Percentiles rank a stretch among this genome's conserved stretches.
These are phyloP conservation scores for Saussurea involucrata DNA, from an alignment of 129 eudicot genomes.

Conservation along the genomic window DNA sequence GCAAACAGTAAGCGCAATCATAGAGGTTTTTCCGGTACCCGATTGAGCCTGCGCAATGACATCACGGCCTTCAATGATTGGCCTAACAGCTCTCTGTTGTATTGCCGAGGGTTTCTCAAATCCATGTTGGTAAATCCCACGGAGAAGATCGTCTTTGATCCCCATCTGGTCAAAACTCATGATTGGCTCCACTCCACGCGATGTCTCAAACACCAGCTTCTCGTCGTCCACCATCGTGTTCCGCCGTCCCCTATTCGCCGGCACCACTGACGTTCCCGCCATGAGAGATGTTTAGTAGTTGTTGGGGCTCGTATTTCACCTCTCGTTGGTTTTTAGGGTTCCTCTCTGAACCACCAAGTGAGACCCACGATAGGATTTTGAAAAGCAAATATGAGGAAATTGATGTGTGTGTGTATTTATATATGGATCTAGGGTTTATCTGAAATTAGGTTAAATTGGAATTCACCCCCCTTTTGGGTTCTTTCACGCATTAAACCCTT, in stretches of 20 bases:
- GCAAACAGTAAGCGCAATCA: constrained; percentile 93
- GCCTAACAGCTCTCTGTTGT: constrained; percentile 86
- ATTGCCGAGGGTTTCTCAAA: constrained; percentile 97
- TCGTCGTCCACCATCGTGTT: constrained; percentile 67
- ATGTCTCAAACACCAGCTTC: constrained; percentile 74
- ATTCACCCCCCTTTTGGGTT: not conserved
- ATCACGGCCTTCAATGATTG: constrained; percentile 85
- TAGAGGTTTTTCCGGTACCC: constrained; percentile 95
- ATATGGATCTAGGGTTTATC: constrained; percentile 1
- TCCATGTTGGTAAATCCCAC: constrained; percentile 87
- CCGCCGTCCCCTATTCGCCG: constrained; percentile 64
- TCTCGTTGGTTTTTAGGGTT: constrained; percentile 19
- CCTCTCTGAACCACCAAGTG: not conserved
- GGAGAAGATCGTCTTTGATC: constrained; percentile 79
- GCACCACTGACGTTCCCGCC: constrained; percentile 51
- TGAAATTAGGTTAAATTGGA: constrained; percentile 5
- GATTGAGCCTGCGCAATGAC: constrained; percentile 98
- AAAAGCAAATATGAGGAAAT: not conserved
- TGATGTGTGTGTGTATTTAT: not conserved
- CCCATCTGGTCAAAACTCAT: constrained; percentile 94
- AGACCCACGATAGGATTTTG: constrained; percentile 14
- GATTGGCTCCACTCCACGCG: constrained; percentile 80
- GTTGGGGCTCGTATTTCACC: not conserved
- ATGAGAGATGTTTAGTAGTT: not conserved
- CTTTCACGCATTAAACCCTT: not conserved